Evolutionary conservation across 192 early-diverging fungal genomes (phyloP), one percentile per base, ranked within the genome.

Genomic region (Pecoramyces ruminantium): DNA sequence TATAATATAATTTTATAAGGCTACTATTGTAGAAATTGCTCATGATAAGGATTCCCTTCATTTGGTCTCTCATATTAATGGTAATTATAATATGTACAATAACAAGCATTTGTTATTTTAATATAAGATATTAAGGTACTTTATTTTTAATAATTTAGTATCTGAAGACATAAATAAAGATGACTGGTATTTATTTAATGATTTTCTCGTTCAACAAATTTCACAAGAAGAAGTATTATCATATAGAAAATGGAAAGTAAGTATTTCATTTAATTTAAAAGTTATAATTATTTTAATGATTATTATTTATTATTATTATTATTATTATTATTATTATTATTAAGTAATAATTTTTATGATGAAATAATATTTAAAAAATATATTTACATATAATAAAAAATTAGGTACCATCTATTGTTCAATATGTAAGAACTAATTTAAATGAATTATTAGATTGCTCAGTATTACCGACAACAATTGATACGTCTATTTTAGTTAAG

Each of bases 131-230:
- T n/a, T n/a, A n/a, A n/a, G n/a, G n/a, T n/a, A 30, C 80, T 34
- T 29, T n/a, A 18, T 77, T 85, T 88, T 88, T 79, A 81, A 85
- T 78, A 84, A 84, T 18, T 78, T 77, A 25, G 81, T 85, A 58
- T 84, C 84, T 21, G 84, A 88, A 27, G 78, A 58, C 38, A 81
- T 80, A 0, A 78, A 39, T 30, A 83, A 84, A 77, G 78, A 85
- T 29, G 84, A 90, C 30, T 99, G 97, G 97, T 89, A 93, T 81
- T 83, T 97, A 16, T 96, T 99, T 84, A 99, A 99, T 84, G 96
- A 98, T 86, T 99, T 99, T 83, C 86, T 95, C 51, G 97, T 98
- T 1, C 93, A 94, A 79, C 88, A 88, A 9, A 89, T 95, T 4
- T 83, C 87, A 25, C 88, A 89, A n/a, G 82, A 84, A 34, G 94